phyloP scores from a whole-genome alignment of 129 eudicot genomes.

The Chrysanthemum seticuspe region DNA sequence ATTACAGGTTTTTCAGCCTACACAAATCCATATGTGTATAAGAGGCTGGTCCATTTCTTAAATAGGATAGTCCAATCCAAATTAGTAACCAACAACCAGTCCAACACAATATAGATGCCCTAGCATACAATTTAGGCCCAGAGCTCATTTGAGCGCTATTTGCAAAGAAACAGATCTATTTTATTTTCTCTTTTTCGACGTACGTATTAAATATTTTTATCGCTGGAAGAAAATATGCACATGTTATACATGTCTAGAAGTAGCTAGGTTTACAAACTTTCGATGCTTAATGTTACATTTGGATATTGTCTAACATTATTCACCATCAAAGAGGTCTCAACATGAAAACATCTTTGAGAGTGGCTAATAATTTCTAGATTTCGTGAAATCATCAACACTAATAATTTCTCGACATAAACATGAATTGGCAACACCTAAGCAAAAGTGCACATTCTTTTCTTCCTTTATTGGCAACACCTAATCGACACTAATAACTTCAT shows the following conservation, averaged over 20 bases:
- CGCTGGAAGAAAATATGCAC: no score
- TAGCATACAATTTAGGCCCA: background rate
- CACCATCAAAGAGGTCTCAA: no score
- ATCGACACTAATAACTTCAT: no score
- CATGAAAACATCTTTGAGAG: background rate
- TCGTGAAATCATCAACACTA: conserved; percentile 4
- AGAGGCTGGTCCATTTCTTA: background rate
- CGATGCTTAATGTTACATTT: no score
- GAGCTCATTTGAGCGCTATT: background rate
- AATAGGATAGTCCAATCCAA: conserved; percentile 5
- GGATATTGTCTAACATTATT: no score
- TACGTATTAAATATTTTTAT: no score
- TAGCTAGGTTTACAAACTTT: no score
- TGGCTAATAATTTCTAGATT: background rate
- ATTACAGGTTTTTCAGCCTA: no score
- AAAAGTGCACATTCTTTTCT: conserved; percentile 31
- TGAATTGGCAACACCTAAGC: conserved; percentile 38
- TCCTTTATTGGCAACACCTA: conserved; percentile 42
- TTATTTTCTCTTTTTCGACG: no score
- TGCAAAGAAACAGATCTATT: no score
- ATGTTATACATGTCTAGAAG: no score
- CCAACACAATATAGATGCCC: background rate
- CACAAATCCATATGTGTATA: no score
- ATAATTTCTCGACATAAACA: conserved; percentile 17
- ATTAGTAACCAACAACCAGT: background rate